Percentiles rank a stretch among this genome's conserved stretches.
Conservation (phyloP, 495 filamentous ascomycete species). For the Penicillium chermesinum region DNA sequence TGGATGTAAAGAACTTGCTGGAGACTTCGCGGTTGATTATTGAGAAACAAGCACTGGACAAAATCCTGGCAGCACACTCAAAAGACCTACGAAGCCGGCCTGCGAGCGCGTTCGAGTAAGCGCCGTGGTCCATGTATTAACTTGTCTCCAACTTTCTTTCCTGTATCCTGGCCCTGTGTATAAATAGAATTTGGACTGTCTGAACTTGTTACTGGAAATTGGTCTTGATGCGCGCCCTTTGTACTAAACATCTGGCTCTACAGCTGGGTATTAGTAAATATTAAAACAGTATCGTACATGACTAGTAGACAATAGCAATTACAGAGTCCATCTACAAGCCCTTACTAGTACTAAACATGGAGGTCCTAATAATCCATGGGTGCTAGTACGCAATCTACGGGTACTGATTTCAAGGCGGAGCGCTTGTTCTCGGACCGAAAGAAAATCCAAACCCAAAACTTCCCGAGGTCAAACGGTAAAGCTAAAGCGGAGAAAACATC, state of each 20-base stretch:
- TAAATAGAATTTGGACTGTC: conserved; percentile 32
- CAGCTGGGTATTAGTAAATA: too few relatives aligned
- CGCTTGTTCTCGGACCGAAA: conserved; percentile 24
- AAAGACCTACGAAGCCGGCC: conserved; percentile 54
- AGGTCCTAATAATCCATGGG: not conserved
- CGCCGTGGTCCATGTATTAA: conserved; percentile 2
- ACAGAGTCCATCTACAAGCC: too few relatives aligned
- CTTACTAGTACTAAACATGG: too few relatives aligned
- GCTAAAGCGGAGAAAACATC: conserved; percentile 30
- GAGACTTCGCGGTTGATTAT: conserved; percentile 80
- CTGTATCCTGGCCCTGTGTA: conserved; percentile 30
- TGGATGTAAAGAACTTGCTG: conserved; percentile 91
- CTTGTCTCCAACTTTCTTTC: conserved; percentile 14
- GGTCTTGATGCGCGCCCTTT: too few relatives aligned
- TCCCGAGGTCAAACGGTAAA: conserved; percentile 32
- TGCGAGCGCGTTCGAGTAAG: conserved; percentile 27
- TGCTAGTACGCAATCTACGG: conserved; percentile 2
- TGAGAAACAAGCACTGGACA: conserved; percentile 73
- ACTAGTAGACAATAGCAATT: not conserved
- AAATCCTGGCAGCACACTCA: conserved; percentile 69
- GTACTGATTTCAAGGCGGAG: conserved; percentile 9
- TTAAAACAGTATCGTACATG: not conserved
- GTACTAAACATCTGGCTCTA: too few relatives aligned
- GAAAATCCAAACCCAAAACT: conserved; percentile 25
- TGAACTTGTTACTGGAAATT: conserved; percentile 2